Evolutionary conservation across 371 early-diverging fungal species (phyloP), one percentile per base, ranked within the genome.

Genomic region (Polyrhizophydium stewartii): DNA sequence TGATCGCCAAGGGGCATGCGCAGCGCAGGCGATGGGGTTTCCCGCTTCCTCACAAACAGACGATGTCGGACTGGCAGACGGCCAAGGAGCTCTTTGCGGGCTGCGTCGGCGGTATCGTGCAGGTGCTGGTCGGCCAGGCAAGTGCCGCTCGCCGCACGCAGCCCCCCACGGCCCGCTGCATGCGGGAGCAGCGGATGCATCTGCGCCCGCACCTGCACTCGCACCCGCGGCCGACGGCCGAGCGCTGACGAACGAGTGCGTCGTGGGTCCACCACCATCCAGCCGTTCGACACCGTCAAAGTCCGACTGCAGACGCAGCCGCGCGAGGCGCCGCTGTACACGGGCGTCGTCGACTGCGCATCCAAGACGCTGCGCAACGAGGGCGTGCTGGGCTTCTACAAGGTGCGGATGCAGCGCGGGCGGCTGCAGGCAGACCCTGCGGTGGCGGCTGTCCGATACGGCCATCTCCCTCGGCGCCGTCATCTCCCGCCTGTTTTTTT

Each of bases 211-310:
- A n/a, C n/a, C n/a, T n/a, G n/a, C n/a, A 35, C 35, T 35, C 3
- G 7, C 35, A 35, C 3, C 35, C 7, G 13, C 35, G 13, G 13
- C 35, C 35, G 13, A 35, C 35, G 35, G 13, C 35, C 35, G 13
- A 35, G 7, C 35, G 13, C 3, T 13, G 35, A 35, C 35, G 7
- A 35, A 35, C 35, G 3, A 35, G 7, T n/a, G n/a, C n/a, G n/a
- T n/a, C 35, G 13, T 7, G 7, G 35, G 13, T 13, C 35, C 3
- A 35, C 35, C 35, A 35, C 3, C 28, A 16, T 7, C 2, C 68
- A 81, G 73, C 81, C 81, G 10, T 81, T 81, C 57, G 81, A 81
- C 57, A 81, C 79, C 2, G 74, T 81, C 61, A 79, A 83, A 61
- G 83, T 83, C n/a, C 67, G 81, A 24, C 69, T 83, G 46, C 81